Percentiles rank a stretch among this genome's conserved stretches.
phyloP scores from a whole-genome alignment of 129 eudicot species.

The Flaveria trinervia region DNA sequence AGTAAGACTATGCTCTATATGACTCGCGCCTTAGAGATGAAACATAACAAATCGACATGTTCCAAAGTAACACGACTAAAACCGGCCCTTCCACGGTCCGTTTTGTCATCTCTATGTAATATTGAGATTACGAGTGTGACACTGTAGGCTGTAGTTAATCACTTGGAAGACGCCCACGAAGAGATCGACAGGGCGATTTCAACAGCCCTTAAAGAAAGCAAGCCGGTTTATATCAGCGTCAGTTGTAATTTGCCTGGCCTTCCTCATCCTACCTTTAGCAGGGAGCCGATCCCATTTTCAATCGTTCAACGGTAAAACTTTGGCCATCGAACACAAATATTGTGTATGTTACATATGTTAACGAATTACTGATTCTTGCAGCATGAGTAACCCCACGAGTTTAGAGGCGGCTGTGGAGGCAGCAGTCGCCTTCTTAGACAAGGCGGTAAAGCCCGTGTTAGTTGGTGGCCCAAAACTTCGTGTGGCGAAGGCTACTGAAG shows the following conservation, averaged over 20 bases:
- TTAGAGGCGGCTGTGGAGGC: slow-evolving; percentile 62
- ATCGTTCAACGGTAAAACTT: slow-evolving; percentile 40
- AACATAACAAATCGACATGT: background rate
- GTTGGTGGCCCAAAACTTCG: slow-evolving; percentile 69
- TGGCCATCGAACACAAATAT: background rate
- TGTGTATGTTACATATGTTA: background rate
- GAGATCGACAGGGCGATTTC: slow-evolving; percentile 54
- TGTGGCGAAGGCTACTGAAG: slow-evolving; percentile 48
- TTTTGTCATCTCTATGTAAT: background rate
- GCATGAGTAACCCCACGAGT: slow-evolving; percentile 46
- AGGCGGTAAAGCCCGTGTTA: slow-evolving; percentile 66
- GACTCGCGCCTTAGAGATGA: background rate
- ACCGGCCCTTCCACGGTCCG: background rate
- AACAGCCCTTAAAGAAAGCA: slow-evolving; percentile 59
- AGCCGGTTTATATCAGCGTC: slow-evolving; percentile 66
- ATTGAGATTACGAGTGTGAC: background rate
- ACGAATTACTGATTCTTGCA: slow-evolving; percentile 20
- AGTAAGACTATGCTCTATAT: too few relatives aligned
- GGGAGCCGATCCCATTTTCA: slow-evolving; percentile 56
- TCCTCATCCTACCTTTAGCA: slow-evolving; percentile 62
- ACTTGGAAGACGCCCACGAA: slow-evolving; percentile 67
- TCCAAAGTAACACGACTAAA: background rate
- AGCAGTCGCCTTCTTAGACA: slow-evolving; percentile 49
- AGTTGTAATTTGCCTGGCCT: slow-evolving; percentile 57
- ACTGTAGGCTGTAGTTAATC: slow-evolving; percentile 54